Base-by-base conservation (phyloP, 192 early-diverging fungal species). In the Lobosporangium transversale region DNA sequence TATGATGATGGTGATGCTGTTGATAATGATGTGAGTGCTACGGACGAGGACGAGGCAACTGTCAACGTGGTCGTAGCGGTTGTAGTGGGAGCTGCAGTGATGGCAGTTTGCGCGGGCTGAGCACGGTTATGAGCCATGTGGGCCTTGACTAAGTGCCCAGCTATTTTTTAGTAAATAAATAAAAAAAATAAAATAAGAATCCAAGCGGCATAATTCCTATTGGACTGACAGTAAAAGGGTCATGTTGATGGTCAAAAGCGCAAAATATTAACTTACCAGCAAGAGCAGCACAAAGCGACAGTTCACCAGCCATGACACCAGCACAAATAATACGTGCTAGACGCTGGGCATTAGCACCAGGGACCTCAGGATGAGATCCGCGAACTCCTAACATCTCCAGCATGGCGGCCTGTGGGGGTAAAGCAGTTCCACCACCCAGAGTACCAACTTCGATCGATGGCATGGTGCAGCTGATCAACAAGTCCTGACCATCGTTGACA, bases 401-500 rank as follows among this genome's bases (percentile, higher is more conserved):
- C 82, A 94, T 94, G 0, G 95, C 85, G 7, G 90, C 87, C 71
- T 97, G 95, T 4, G 95, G 89, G 47, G 89, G 87, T 48, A 97
- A 53, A 26, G 86, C 85, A 0, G 95, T 97, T 17, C 95, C 95
- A 43, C 95, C 95, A 23, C 95, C 95, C 53, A 97, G 85, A 2
- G 95, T 97, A 23, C 95, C 95, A 18, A 97, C 95, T 66, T 97
- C 95, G 42, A 97, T 92, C 55, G 91, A 91, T 2, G 95, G 95
- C 95, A 97, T 97, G 1, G 89, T 93, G 69, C 93, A 94, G 20
- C 91, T 93, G 56, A 97, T 92, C 62, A 90, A 90, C 53, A 97
- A 83, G 61, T 96, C 94, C 35, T 82, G 70, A 15, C 89, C 91
- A 36, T 86, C 73, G 67, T 95, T 94, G 43, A 90, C 80, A 36